Conservation (phyloP, 345 rosid genomes). For the Gossypium ekmanianum region DNA sequence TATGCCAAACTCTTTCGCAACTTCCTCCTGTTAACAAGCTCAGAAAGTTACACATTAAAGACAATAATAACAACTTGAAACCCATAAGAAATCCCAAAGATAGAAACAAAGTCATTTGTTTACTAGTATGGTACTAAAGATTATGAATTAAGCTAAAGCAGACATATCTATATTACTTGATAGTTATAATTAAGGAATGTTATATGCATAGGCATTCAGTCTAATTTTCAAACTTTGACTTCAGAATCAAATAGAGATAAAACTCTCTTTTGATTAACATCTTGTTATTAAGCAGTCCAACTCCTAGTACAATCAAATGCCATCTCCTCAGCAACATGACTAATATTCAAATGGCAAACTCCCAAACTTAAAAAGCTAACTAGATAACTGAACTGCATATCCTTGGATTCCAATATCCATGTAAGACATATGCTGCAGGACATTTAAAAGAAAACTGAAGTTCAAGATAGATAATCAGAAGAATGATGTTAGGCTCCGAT, state of each 20-base stretch:
- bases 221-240: background rate
- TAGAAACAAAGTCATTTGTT: conserved; percentile 3
- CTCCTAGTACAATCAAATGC: background rate
- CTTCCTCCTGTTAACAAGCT: conserved; percentile 65
- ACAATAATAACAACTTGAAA: background rate
- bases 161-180: background rate
- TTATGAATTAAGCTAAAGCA: background rate
- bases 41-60: conserved; percentile 10
- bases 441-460: background rate
- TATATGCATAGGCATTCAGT: background rate
- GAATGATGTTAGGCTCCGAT: background rate
- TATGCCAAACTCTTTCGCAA: conserved; percentile 87
- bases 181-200: background rate
- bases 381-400: background rate
- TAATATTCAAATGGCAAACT: background rate
- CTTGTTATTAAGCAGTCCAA: background rate
- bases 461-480: background rate
- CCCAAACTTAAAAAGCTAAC: background rate
- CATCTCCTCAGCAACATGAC: background rate
- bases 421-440: background rate
- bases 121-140: background rate
- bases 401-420: background rate
- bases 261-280: conserved; percentile 6
- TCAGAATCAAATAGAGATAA: background rate
- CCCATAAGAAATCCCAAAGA: conserved; percentile 11